These are phyloP conservation scores for Sporothrix globosa DNA, from an alignment of 2,329 filamentous ascomycete genomes.

Conservation along the genomic window DNA sequence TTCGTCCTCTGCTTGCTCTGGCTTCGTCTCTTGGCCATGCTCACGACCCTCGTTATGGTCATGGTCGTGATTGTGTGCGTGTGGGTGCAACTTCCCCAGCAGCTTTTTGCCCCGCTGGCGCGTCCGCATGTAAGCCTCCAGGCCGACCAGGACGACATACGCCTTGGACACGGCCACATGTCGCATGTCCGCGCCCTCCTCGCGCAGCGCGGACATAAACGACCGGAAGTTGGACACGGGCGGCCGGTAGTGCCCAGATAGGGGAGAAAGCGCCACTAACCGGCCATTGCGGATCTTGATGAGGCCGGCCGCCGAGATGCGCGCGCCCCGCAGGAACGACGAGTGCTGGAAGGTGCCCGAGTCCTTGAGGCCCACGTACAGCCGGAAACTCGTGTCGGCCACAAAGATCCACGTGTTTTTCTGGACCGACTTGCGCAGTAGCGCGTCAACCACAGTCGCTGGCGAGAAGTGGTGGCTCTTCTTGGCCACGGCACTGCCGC, in stretches of 20 bases:
- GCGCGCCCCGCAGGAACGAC: constrained; percentile 80
- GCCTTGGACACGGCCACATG: constrained; percentile 77
- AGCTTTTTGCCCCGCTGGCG: constrained; percentile 65
- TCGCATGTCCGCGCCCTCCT: constrained; percentile 76
- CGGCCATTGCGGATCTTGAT: constrained; percentile 84
- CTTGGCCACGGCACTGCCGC: constrained; percentile 42
- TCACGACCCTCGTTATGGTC: background rate
- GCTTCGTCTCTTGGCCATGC: background rate
- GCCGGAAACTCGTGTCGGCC: constrained; percentile 78
- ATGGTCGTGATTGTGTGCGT: background rate
- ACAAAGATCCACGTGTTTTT: constrained; percentile 96
- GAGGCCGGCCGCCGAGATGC: constrained; percentile 79
- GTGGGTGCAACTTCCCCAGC: constrained; percentile 38
- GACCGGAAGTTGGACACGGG: constrained; percentile 80
- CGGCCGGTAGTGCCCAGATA: constrained; percentile 82
- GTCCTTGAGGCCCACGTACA: constrained; percentile 90
- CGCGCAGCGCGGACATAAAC: constrained; percentile 74
- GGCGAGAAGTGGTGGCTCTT: constrained; percentile 68
- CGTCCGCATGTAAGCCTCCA: constrained; percentile 77
- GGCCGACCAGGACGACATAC: constrained; percentile 78
- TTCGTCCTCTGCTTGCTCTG: constrained; percentile 3
- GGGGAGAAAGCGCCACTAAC: constrained; percentile 70
- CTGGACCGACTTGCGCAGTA: constrained; percentile 76
- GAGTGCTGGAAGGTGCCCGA: constrained; percentile 89
- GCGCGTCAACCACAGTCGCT: constrained; percentile 74